A percentile compares a stretch with the other conserved stretches of the same genome.
Conservation (phyloP, 768 basidiomycete genomes). For the Lentinula aciculospora region DNA sequence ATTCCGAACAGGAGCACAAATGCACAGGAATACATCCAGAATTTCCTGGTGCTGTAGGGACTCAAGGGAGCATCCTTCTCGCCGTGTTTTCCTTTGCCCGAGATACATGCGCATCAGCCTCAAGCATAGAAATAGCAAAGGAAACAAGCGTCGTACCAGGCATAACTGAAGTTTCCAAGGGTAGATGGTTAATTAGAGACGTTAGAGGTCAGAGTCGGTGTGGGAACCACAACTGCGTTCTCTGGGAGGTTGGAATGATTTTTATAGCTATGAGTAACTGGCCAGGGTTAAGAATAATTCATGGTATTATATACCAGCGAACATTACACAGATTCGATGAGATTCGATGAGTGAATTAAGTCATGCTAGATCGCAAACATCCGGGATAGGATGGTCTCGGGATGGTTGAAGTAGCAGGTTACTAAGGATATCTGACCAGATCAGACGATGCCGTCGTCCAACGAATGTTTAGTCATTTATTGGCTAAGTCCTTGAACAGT, state of each 20-base stretch:
- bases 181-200: neutral
- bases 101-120: neutral
- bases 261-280: neutral
- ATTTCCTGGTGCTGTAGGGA: slow-evolving; percentile 1
- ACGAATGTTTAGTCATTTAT: neutral
- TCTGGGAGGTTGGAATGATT: neutral
- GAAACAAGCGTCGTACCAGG: neutral
- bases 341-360: neutral
- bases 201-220: neutral
- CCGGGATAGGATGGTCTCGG: neutral
- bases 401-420: neutral
- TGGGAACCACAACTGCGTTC: neutral
- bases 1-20: slow-evolving; percentile 22
- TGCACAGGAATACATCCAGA: slow-evolving; percentile 13
- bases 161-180: neutral
- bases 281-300: neutral
- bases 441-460: neutral
- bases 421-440: neutral
- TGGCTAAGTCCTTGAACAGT: no score
- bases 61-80: slow-evolving; percentile 4
- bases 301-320: neutral
- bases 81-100: slow-evolving; percentile 1
- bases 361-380: neutral
- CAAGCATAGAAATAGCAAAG: neutral
- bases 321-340: neutral